Percentiles rank a stretch among this genome's conserved stretches.
These are phyloP conservation scores for Botryotinia narcissicola DNA, from an alignment of 2,329 filamentous ascomycete species.

Conservation along the genomic window DNA sequence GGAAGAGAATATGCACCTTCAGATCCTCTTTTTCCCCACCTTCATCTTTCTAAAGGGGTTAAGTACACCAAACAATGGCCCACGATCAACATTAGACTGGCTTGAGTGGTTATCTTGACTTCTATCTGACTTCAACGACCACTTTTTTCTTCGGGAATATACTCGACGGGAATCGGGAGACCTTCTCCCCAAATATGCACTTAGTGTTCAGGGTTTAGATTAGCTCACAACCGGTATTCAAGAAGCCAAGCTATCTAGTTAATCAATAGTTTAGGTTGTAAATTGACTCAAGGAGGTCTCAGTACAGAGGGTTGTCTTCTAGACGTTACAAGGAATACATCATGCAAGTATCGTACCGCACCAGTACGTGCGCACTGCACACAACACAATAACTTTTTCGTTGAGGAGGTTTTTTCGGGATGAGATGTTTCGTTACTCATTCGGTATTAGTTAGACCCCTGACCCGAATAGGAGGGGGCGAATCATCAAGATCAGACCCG, in stretches of 20 bases:
- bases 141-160: conserved; percentile 1
- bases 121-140: conserved; percentile 1
- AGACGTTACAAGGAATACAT: conserved; percentile 1
- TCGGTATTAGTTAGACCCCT: conserved; percentile 1
- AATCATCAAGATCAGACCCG: background rate
- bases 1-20: background rate
- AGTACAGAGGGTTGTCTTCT: background rate
- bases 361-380: conserved; percentile 5
- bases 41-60: background rate
- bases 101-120: background rate
- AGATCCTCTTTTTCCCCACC: background rate
- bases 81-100: background rate
- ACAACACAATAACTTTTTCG: conserved; percentile 2
- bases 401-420: conserved; percentile 14
- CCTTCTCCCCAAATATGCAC: background rate
- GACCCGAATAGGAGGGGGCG: conserved; percentile 5
- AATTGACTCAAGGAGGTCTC: conserved; percentile 1
- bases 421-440: conserved; percentile 3
- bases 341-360: conserved; percentile 3
- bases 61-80: background rate
- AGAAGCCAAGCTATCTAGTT: background rate
- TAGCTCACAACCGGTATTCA: background rate
- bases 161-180: background rate
- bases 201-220: conserved; percentile 2
- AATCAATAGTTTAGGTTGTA: conserved; percentile 1